These are phyloP conservation scores for Dryas octopetala DNA, from an alignment of 306 rosid genomes.

Conservation along the genomic window DNA sequence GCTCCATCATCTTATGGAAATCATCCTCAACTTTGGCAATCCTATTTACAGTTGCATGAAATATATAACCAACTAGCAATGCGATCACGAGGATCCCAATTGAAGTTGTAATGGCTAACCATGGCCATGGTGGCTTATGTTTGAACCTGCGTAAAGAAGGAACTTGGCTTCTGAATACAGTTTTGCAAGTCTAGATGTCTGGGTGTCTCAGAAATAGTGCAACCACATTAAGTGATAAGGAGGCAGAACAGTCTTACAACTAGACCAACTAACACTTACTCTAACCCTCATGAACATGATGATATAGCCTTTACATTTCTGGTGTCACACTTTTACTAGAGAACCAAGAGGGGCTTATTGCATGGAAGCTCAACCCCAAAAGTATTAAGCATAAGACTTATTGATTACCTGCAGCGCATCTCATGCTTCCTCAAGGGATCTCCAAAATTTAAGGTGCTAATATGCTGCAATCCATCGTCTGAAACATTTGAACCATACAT, in stretches of 20 bases:
- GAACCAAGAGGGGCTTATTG: conserved; percentile 5
- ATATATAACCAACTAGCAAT: conserved; percentile 74
- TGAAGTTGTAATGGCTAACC: conserved; percentile 73
- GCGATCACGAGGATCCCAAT: conserved; percentile 78
- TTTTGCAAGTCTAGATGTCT: conserved; percentile 3
- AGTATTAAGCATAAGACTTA: background rate
- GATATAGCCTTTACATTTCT: conserved; percentile 12
- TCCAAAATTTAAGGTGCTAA: conserved; percentile 81
- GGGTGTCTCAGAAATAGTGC: conserved; percentile 6
- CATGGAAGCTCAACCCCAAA: background rate
- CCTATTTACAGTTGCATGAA: conserved; percentile 78
- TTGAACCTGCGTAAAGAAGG: conserved; percentile 68
- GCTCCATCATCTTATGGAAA: conserved; percentile 66
- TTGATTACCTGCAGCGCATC: conserved; percentile 89
- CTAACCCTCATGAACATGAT: background rate
- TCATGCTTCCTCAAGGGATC: conserved; percentile 95
- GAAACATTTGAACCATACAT: conserved; percentile 87
- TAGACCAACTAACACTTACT: background rate
- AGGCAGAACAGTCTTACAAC: background rate
- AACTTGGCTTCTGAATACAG: conserved; percentile 25
- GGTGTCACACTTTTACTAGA: background rate
- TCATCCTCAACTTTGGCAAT: conserved; percentile 92
- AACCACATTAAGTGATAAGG: background rate
- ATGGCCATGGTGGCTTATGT: conserved; percentile 86
- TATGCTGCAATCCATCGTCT: conserved; percentile 57